Percentiles rank a stretch among this genome's conserved stretches.
Conservation (phyloP, 169 alveolate genomes). For the Plasmodium chabaudi region DNA sequence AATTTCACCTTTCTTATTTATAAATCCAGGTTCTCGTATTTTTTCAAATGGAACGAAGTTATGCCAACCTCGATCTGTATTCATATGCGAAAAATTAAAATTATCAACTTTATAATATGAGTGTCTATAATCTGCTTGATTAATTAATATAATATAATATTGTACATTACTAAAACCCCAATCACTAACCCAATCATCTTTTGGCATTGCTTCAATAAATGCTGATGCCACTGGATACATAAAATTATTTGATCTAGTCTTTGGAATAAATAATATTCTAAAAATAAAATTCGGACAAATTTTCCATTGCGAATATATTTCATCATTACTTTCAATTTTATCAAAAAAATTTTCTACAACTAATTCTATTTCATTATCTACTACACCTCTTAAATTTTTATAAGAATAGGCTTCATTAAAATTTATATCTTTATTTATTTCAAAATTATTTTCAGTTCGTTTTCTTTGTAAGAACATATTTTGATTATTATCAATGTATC, state of each 20-base stretch:
- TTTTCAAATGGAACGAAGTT: slow-evolving; percentile 79
- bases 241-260: slow-evolving; percentile 53
- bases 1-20: slow-evolving; percentile 81
- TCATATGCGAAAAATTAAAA: slow-evolving; percentile 84
- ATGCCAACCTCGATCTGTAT: slow-evolving; percentile 91
- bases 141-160: slow-evolving; percentile 85
- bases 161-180: slow-evolving; percentile 89
- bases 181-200: slow-evolving; percentile 89
- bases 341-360: slow-evolving; percentile 64
- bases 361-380: slow-evolving; percentile 69
- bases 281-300: slow-evolving; percentile 70
- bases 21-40: slow-evolving; percentile 83
- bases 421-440: slow-evolving; percentile 6
- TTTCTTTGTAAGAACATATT: slow-evolving; percentile 3
- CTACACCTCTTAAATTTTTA: slow-evolving; percentile 69
- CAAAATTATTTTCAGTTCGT: slow-evolving; percentile 15
- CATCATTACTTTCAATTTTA: slow-evolving; percentile 59
- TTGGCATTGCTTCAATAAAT: slow-evolving; percentile 85
- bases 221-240: slow-evolving; percentile 76
- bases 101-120: slow-evolving; percentile 84
- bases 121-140: slow-evolving; percentile 82
- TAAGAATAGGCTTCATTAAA: slow-evolving; percentile 49
- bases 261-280: slow-evolving; percentile 61
- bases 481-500: not conserved
- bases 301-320: slow-evolving; percentile 69